These are phyloP conservation scores for Cardamine chenopodiifolia DNA, from an alignment of 345 rosid species.

Conservation along the genomic window DNA sequence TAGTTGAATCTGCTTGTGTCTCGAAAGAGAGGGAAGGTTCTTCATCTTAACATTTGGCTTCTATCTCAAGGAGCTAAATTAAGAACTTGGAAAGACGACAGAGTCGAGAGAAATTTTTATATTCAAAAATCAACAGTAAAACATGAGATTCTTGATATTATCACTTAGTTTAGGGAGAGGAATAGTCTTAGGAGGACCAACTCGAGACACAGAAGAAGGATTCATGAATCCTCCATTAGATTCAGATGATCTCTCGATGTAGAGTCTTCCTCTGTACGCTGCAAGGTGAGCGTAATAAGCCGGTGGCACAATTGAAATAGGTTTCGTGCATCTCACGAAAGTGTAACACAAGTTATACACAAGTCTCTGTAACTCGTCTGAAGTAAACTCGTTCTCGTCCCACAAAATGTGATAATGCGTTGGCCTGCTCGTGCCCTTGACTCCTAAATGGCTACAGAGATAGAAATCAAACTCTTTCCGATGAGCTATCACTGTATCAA, in stretches of 20 bases:
- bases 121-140: constrained; percentile 65
- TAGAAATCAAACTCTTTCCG: constrained; percentile 93
- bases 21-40: not conserved
- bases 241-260: constrained; percentile 80
- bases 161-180: constrained; percentile 85
- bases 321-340: constrained; percentile 90
- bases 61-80: not conserved
- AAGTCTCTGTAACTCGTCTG: constrained; percentile 87
- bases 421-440: constrained; percentile 93
- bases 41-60: not conserved
- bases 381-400: constrained; percentile 90
- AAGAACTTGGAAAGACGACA: not conserved
- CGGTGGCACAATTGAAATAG: constrained; percentile 91
- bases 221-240: constrained; percentile 40
- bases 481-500: constrained; percentile 87
- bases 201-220: constrained; percentile 58
- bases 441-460: constrained; percentile 91
- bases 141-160: constrained; percentile 88
- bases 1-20: not conserved
- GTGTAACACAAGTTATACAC: constrained; percentile 88
- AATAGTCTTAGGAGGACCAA: constrained; percentile 73
- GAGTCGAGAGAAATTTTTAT: not conserved
- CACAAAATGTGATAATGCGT: constrained; percentile 83
- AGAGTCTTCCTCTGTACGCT: constrained; percentile 90
- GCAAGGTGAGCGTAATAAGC: constrained; percentile 95